Conservation (phyloP, 345 rosid species). For the Clausena lansium region DNA sequence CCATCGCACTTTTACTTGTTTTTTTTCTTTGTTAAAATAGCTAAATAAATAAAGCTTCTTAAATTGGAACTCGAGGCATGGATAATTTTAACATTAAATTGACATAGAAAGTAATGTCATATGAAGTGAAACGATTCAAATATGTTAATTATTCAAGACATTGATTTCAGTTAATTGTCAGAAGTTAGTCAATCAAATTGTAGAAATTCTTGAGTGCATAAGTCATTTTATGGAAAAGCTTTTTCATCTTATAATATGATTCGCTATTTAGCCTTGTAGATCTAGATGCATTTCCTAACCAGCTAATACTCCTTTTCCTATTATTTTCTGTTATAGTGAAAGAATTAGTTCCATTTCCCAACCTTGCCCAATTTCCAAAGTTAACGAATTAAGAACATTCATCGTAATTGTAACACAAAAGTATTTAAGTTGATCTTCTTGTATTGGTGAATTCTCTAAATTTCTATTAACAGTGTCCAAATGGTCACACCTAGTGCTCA, state of each 20-base stretch:
- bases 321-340: background rate
- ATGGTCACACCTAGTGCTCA: constrained; percentile 84
- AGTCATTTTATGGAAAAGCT: background rate
- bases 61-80: background rate
- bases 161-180: background rate
- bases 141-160: background rate
- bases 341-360: background rate
- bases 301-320: background rate
- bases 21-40: background rate
- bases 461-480: constrained; percentile 61
- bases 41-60: background rate
- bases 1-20: no score
- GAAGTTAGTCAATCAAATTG: background rate
- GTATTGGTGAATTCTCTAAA: constrained; percentile 3
- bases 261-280: no score
- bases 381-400: background rate
- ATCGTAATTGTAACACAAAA: no score
- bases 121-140: background rate
- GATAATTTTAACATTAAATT: background rate
- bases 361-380: background rate
- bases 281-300: background rate
- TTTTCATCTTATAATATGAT: background rate
- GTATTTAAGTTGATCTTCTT: background rate
- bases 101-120: background rate
- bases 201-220: background rate